phyloP scores from a whole-genome alignment of 495 filamentous ascomycete species.

The Penicillium daleae region DNA sequence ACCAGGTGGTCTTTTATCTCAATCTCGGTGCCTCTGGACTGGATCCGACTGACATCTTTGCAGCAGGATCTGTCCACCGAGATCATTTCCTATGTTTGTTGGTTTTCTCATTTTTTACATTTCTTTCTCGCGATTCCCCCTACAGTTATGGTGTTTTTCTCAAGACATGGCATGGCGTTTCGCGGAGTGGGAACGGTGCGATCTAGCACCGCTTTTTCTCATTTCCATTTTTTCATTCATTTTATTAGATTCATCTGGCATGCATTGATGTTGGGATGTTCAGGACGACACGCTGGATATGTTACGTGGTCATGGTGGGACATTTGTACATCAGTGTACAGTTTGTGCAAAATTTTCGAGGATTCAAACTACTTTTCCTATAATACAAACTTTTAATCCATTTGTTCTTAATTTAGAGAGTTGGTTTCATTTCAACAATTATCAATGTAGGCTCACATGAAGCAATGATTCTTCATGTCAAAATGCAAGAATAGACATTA shows the following conservation, averaged over 20 bases:
- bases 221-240: background rate
- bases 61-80: background rate
- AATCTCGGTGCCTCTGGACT: constrained; percentile 3
- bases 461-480: background rate
- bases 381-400: background rate
- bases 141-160: constrained; percentile 27
- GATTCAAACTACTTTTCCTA: background rate
- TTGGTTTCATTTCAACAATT: background rate
- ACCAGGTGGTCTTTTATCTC: too few relatives aligned
- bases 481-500: background rate
- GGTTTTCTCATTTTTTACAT: constrained; percentile 7
- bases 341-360: background rate
- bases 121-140: constrained; percentile 34
- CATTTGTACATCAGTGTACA: constrained; percentile 12
- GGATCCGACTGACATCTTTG: constrained; percentile 2
- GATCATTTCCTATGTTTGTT: constrained; percentile 17
- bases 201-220: constrained; percentile 17
- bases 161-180: constrained; percentile 34
- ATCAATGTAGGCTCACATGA: background rate
- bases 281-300: constrained; percentile 1
- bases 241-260: background rate
- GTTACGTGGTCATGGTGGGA: background rate
- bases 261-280: constrained; percentile 1
- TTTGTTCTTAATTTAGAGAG: background rate
- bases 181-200: constrained; percentile 22